These are phyloP conservation scores for Monosporascus sp. DNA, from an alignment of 2,329 filamentous ascomycete species.

Conservation along the genomic window DNA sequence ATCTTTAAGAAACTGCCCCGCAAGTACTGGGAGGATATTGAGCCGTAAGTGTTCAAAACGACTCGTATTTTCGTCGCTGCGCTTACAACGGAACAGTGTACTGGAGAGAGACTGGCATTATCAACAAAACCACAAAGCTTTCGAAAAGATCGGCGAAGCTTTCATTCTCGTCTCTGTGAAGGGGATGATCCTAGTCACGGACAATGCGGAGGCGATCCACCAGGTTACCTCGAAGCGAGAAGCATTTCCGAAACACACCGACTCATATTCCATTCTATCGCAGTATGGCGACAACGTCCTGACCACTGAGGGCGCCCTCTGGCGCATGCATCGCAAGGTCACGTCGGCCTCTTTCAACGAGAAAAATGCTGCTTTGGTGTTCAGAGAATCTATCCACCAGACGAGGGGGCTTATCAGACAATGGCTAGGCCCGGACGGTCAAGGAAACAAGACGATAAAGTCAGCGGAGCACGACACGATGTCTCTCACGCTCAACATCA, in stretches of 20 bases:
- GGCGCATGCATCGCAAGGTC: slow-evolving; percentile 69
- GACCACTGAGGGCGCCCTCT: slow-evolving; percentile 61
- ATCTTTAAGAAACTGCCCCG: slow-evolving; percentile 50
- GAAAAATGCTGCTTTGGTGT: slow-evolving; percentile 65
- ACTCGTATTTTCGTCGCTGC: background rate
- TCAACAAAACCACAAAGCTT: slow-evolving; percentile 49
- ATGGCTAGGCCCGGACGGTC: slow-evolving; percentile 44
- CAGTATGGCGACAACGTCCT: slow-evolving; percentile 69
- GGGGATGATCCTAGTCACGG: slow-evolving; percentile 47
- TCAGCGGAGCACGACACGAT: slow-evolving; percentile 61
- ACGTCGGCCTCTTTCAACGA: slow-evolving; percentile 71
- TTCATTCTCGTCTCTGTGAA: slow-evolving; percentile 60
- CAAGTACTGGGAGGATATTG: slow-evolving; percentile 50
- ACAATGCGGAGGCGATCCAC: slow-evolving; percentile 59
- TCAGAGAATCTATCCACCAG: slow-evolving; percentile 57
- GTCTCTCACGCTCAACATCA: slow-evolving; percentile 51
- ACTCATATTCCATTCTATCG: slow-evolving; percentile 53
- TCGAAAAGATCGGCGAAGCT: slow-evolving; percentile 54
- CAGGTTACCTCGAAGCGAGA: slow-evolving; percentile 63
- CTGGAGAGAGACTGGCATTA: slow-evolving; percentile 57
- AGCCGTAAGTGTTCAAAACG: slow-evolving; percentile 43
- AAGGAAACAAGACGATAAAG: slow-evolving; percentile 42
- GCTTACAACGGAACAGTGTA: slow-evolving; percentile 34
- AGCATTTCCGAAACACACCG: slow-evolving; percentile 64
- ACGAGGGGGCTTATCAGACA: slow-evolving; percentile 53